These are phyloP conservation scores for Arxiozyma telluris DNA, from an alignment of 1,139 yeast species.

Conservation along the genomic window DNA sequence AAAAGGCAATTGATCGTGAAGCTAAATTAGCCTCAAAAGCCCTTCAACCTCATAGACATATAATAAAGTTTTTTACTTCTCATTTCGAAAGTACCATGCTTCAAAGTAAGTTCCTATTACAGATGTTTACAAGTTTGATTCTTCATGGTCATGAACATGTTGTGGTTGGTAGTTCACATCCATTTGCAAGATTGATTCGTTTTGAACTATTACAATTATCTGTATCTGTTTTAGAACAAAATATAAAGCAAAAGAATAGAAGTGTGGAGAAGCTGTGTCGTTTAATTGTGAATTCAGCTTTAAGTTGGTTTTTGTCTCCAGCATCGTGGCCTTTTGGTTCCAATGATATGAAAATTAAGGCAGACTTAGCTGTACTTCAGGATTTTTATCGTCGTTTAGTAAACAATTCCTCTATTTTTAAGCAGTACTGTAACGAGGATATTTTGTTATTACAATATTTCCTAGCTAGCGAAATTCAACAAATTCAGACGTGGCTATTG, in stretches of 20 bases:
- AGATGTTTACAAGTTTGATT: constrained; percentile 57
- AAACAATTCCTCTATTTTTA: constrained; percentile 12
- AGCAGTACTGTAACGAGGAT: constrained; percentile 15
- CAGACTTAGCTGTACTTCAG: constrained; percentile 54
- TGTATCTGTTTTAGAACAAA: constrained; percentile 53
- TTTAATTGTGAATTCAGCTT: constrained; percentile 53
- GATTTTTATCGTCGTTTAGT: constrained; percentile 38
- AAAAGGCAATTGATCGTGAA: constrained; percentile 44
- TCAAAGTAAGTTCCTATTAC: constrained; percentile 63
- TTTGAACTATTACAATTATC: constrained; percentile 68
- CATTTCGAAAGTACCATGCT: constrained; percentile 73
- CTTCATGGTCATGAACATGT: constrained; percentile 50
- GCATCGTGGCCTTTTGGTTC: constrained; percentile 79
- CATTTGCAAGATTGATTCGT: constrained; percentile 65
- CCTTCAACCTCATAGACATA: constrained; percentile 65
- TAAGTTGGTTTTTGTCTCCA: constrained; percentile 68
- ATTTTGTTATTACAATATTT: constrained; percentile 37
- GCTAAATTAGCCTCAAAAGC: constrained; percentile 42
- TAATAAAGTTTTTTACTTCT: constrained; percentile 65
- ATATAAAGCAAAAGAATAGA: constrained; percentile 39
- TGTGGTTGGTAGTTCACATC: constrained; percentile 63
- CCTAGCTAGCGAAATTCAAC: constrained; percentile 65
- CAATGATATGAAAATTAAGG: constrained; percentile 58
- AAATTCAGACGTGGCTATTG: constrained; percentile 69
- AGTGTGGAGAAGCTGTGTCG: constrained; percentile 40